These are phyloP conservation scores for Thuidium tamariscinum DNA, from an alignment of 225 moss, liverwort and hornwort genomes.

Conservation along the genomic window DNA sequence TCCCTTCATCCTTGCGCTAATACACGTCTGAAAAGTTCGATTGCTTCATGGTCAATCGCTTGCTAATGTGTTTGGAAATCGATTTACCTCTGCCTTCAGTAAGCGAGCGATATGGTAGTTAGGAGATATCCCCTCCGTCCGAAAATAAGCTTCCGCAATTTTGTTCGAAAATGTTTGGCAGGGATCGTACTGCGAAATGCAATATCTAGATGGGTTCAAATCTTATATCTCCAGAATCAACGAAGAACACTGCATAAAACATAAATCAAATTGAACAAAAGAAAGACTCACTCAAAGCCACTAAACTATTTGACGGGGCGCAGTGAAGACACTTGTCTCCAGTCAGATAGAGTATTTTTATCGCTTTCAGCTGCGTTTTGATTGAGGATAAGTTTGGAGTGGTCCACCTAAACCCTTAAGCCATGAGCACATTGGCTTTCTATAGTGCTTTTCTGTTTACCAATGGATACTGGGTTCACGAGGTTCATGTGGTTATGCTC, in stretches of 20 bases:
- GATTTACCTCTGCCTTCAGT: neutral
- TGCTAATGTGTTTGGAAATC: neutral
- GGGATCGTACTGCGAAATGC: neutral
- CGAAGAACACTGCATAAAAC: neutral
- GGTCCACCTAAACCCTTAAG: neutral
- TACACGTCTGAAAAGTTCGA: neutral
- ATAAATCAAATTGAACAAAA: neutral
- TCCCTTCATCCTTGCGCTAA: neutral
- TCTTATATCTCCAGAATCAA: neutral
- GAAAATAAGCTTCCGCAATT: neutral
- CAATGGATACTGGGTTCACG: neutral
- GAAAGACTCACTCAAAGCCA: neutral
- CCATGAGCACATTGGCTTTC: neutral
- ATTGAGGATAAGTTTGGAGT: neutral
- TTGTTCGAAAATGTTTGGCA: neutral
- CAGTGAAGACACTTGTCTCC: neutral
- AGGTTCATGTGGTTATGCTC: neutral
- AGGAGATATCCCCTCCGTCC: neutral
- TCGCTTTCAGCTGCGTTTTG: neutral
- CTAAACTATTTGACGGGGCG: neutral
- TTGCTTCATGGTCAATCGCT: neutral
- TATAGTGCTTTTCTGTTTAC: neutral
- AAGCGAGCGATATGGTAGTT: neutral
- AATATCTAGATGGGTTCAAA: neutral
- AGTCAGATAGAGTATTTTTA: neutral